Base-by-base conservation (phyloP, 2,329 filamentous ascomycete species). In the Aphanoascus verrucosus region DNA sequence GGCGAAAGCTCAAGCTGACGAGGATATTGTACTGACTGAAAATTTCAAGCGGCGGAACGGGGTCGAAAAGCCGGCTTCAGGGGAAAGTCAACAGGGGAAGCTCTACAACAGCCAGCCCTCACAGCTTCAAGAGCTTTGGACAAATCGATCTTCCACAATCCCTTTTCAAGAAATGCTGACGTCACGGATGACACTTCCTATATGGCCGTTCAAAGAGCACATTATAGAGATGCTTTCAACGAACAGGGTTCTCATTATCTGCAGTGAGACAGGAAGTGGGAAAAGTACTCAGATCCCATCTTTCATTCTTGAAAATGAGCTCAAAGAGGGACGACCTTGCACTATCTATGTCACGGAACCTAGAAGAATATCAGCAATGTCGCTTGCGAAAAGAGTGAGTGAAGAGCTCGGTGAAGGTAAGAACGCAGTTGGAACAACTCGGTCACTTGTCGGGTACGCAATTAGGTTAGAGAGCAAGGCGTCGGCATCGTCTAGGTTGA, bases 211-310 rank as follows among this genome's bases (percentile, higher is more conserved):
- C 67, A 84, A 83, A 59, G 74, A 86, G 11, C 79, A 88, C 48
- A 88, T 96, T 6, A 72, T 97, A 11, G 76, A 81, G 23, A 80
- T 86, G 1, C 83, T 98, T 31, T 84, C 88, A 45, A 76, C 79
- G 19, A 80, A 94, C 59, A 90, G 93, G 63, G 85, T 94, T 8
- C 83, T 93, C 8, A 96, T 98, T 56, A 81, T 98, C 31, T 97
- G 91, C 65, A 93, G 93, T 65, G 93, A 98, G 71, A 98, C 93
- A 2, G 93, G 93, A 60, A 96, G 84, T 66, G 93, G 93, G 59
- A 98, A 98, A 74, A 96, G 89, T 68, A 98, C 93, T 0, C 93
- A 98, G 64, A 85, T 96, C n/a, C 93, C 93, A 4, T 84, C 90
- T 0, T 97, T 94, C 65, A 80, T 98, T 52, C 75, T 98, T 6